phyloP scores from a whole-genome alignment of 371 early-diverging fungal species.

The Rhizopus stolonifer region DNA sequence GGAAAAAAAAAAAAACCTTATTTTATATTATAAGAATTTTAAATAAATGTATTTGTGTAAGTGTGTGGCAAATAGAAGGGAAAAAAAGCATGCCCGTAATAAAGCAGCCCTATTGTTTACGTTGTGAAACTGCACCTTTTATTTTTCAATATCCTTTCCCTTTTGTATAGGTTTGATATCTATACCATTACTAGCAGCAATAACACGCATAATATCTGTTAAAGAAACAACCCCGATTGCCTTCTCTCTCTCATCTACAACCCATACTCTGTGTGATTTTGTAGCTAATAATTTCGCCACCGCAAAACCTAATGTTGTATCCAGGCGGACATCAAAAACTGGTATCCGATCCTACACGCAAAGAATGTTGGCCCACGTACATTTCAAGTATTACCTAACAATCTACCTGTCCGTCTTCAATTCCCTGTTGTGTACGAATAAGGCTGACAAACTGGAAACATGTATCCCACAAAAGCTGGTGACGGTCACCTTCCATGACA shows the following conservation, averaged over 20 bases:
- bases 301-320: constrained; percentile 66
- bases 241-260: constrained; percentile 55
- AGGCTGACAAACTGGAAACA: constrained; percentile 58
- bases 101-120: constrained; percentile 1
- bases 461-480: constrained; percentile 51
- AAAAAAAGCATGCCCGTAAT: constrained; percentile 1
- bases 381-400: not conserved
- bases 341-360: constrained; percentile 65
- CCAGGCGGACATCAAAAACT: constrained; percentile 74
- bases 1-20: not conserved
- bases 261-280: constrained; percentile 83
- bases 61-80: not conserved
- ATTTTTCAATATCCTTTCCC: not conserved
- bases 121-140: not conserved
- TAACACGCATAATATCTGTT: constrained; percentile 68
- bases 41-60: not conserved
- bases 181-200: constrained; percentile 37
- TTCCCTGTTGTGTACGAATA: constrained; percentile 50
- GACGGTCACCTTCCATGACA: constrained; percentile 44
- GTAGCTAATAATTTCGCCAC: constrained; percentile 81
- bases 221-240: constrained; percentile 70
- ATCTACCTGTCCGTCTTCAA: constrained; percentile 53
- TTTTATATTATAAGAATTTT: not conserved
- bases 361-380: not conserved
- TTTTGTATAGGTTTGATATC: constrained; percentile 7